Conservation (phyloP, 148 eudicot genomes). For the Pharnaceum exiguum region DNA sequence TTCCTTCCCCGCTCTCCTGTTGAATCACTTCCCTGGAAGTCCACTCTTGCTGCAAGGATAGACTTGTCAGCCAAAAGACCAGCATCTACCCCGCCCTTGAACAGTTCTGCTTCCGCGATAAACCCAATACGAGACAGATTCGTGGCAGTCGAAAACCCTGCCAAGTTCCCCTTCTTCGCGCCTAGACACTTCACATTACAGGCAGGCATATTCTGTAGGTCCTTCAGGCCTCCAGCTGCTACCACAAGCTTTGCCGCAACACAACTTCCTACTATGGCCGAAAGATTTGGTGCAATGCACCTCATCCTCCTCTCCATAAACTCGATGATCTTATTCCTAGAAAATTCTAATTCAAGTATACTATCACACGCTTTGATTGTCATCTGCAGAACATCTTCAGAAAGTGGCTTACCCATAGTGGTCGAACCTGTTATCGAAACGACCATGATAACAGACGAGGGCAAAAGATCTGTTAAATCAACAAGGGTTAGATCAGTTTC, state of each 20-base stretch:
- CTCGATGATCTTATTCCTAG: slow-evolving; percentile 71
- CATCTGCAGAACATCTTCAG: slow-evolving; percentile 52
- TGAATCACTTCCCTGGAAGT: slow-evolving; percentile 57
- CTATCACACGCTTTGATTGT: slow-evolving; percentile 78
- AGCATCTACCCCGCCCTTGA: slow-evolving; percentile 55
- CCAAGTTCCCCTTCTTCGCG: slow-evolving; percentile 62
- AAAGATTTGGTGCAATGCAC: slow-evolving; percentile 75
- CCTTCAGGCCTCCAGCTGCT: slow-evolving; percentile 61
- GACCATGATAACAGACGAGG: slow-evolving; percentile 71
- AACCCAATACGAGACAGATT: slow-evolving; percentile 67
- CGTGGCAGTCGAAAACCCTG: slow-evolving; percentile 64
- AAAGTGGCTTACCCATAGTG: slow-evolving; percentile 71
- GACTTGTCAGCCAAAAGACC: slow-evolving; percentile 67
- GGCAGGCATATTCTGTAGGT: slow-evolving; percentile 68
- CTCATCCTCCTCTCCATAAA: slow-evolving; percentile 74
- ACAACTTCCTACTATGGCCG: slow-evolving; percentile 70
- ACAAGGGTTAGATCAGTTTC: slow-evolving; percentile 73
- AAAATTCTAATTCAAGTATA: slow-evolving; percentile 56
- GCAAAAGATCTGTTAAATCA: slow-evolving; percentile 67
- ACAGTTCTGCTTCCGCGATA: slow-evolving; percentile 64
- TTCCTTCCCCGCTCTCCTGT: slow-evolving; percentile 53
- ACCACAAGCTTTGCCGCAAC: slow-evolving; percentile 85
- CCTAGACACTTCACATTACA: slow-evolving; percentile 69
- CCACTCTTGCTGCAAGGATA: slow-evolving; percentile 66
- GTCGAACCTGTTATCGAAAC: slow-evolving; percentile 73